Base-by-base conservation (phyloP, 768 basidiomycete genomes). In the Lanmaoa rubissima region DNA sequence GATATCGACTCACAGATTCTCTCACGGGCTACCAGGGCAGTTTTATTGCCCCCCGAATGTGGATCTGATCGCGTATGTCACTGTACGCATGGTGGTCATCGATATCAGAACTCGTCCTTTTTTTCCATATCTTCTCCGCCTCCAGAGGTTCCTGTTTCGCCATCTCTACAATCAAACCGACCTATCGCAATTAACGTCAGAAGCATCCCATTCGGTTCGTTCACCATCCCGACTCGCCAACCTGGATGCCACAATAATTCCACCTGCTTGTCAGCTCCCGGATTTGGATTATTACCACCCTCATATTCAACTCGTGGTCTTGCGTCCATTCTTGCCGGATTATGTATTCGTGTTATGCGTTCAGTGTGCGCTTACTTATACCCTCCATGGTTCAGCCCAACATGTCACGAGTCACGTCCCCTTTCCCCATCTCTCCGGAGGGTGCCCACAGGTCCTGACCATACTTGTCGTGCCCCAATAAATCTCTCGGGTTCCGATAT, bases 181-280 rank as follows among this genome's bases (percentile, higher is more conserved):
- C 53, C 32, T 52, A 53, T 62, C 61, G 40, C 57, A 63, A 68
- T 60, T 55, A 69, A 66, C 44, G 41, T 55, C 59, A 69, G 60
- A 59, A 58, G 21, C 54, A 52, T 45, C 49, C 51, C 53, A 54
- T 51, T 42, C 48, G 40, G 60, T 21, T 53, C 32, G 40, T n/a
- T 34, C 14, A n/a, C 32, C 55, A 5, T 21, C 11, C 49, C 61
- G 57, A 45, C 19, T 45, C n/a, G 16, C 54, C 32, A 32, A 4
- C 45, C 1, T 19, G 13, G 17, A 39, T 45, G 13, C 47, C 59
- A 48, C 48, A 45, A 42, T 48, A 58, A 46, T 53, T 28, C 26
- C 54, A 35, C 36, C 26, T 19, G 41, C 24, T 28, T 36, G 1
- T 43, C 9, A 31, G 43, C 58, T 60, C 44, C 54, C 42, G 34